Base-by-base conservation (phyloP, 1,139 yeast genomes). In the Sugiyamaella japonica region DNA sequence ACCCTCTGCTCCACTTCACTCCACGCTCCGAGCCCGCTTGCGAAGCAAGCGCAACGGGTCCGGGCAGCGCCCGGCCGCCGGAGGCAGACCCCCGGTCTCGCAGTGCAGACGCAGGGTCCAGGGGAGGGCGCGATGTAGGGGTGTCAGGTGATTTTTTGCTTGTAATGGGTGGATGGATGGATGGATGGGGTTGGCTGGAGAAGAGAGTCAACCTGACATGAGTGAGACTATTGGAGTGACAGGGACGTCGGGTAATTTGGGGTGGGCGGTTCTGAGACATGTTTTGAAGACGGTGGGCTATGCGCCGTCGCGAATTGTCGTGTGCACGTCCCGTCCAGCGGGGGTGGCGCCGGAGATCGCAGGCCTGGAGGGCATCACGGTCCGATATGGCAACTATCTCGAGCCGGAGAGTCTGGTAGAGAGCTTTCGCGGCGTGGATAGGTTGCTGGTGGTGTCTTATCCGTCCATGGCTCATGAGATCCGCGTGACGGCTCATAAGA, bases 181-280 rank as follows among this genome's bases (percentile, higher is more conserved):
- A 10, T 9, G 34, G 7, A 2, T 29, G 34, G 34, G 9, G 10
- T 29, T 29, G 4, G 34, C 8, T 29, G 9, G 34, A 4, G 2
- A 29, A 12, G 3, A 29, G 8, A 12, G 7, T 5, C 10, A 3
- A 9, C 4, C 3, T 29, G 34, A 29, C 34, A 29, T 29, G 34
- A 9, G n/a, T 29, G 51, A 48, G 10, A 29, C 25, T 7, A 16
- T 71, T 61, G 65, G 77, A 52, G 77, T 79, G 17, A 77, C 81
- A 43, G 67, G 67, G 8, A 63, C 66, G n/a, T 41, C 53, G 40
- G 51, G 54, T n/a, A 51, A 51, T 20, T 40, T 51, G 7, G 54
- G 54, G 4, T 29, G 36, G 12, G 23, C 47, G 7, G 50, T 46
- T 12, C 17, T 51, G 2, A 29, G 32, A 8, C 54, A 51, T 20